Evolutionary conservation across 2,329 filamentous ascomycete species (phyloP).

Genomic region (Didymella pomorum): DNA sequence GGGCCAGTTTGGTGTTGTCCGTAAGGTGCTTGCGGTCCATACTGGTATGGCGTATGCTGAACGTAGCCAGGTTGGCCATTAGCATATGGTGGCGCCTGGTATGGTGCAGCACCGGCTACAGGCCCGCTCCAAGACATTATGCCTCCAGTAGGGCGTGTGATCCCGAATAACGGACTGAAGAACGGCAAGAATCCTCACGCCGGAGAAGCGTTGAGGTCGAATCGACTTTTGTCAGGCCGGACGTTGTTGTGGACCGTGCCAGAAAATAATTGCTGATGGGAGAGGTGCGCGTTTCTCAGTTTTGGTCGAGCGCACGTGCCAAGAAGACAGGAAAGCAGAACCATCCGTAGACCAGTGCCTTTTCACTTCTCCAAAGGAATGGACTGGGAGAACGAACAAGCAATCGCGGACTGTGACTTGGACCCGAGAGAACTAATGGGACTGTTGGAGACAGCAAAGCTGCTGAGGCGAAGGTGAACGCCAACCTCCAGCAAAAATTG

Average conservation of each 20-base stretch:
- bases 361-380: constrained; percentile 4
- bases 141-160: constrained; percentile 11
- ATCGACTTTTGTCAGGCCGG: neutral
- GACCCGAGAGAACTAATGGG: neutral
- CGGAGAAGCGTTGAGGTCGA: neutral
- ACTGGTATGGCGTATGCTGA: constrained; percentile 40
- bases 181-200: neutral
- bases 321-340: constrained; percentile 26
- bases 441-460: constrained; percentile 20
- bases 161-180: neutral
- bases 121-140: constrained; percentile 50
- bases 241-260: constrained; percentile 10
- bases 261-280: constrained; percentile 26
- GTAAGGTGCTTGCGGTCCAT: constrained; percentile 45
- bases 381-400: constrained; percentile 8
- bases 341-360: constrained; percentile 7
- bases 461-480: constrained; percentile 20
- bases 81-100: constrained; percentile 44
- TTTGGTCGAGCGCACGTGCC: constrained; percentile 43
- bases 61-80: constrained; percentile 34
- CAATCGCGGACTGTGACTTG: neutral
- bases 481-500: neutral
- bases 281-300: constrained; percentile 34
- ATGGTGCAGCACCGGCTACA: constrained; percentile 43
- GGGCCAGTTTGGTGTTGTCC: constrained; percentile 41